Percentiles rank a stretch among this genome's conserved stretches.
These are phyloP conservation scores for Caloboletus inedulis DNA, from an alignment of 1,284 basidiomycete genomes.

Conservation along the genomic window DNA sequence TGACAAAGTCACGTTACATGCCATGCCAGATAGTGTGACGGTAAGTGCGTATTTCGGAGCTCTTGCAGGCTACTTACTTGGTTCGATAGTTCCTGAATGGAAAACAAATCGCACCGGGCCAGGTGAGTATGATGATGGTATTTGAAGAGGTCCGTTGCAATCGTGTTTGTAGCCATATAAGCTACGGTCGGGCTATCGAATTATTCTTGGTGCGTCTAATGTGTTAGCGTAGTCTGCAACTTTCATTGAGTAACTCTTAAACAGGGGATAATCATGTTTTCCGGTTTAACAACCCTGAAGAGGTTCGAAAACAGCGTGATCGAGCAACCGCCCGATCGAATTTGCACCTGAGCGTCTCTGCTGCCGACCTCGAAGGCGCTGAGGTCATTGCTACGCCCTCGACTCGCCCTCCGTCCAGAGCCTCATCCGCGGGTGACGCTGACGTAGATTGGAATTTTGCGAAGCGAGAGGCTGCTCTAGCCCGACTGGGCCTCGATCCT, in stretches of 20 bases:
- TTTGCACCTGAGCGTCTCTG: conserved; percentile 60
- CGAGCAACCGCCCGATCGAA: conserved; percentile 69
- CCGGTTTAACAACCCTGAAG: conserved; percentile 94
- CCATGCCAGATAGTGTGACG: conserved; percentile 78
- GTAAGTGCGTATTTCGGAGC: conserved; percentile 44
- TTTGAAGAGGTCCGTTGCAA: conserved; percentile 22
- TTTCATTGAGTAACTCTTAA: neutral
- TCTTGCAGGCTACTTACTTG: conserved; percentile 8
- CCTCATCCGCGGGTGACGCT: conserved; percentile 59
- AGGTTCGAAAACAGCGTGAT: conserved; percentile 87
- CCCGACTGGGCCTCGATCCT: conserved; percentile 79
- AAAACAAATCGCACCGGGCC: conserved; percentile 73
- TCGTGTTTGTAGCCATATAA: conserved; percentile 59
- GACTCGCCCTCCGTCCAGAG: conserved; percentile 75
- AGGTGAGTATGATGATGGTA: conserved; percentile 45
- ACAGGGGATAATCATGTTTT: conserved; percentile 96
- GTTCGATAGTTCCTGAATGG: conserved; percentile 81
- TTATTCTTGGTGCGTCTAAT: conserved; percentile 75
- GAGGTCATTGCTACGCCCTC: conserved; percentile 41
- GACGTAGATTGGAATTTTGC: conserved; percentile 94
- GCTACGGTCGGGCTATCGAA: conserved; percentile 89
- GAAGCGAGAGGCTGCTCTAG: conserved; percentile 85
- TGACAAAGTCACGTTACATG: conserved; percentile 80
- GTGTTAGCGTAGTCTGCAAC: conserved; percentile 6
- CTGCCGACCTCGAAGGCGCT: conserved; percentile 57